Base-by-base conservation (phyloP, 306 rosid species). In the Malus sieversii region DNA sequence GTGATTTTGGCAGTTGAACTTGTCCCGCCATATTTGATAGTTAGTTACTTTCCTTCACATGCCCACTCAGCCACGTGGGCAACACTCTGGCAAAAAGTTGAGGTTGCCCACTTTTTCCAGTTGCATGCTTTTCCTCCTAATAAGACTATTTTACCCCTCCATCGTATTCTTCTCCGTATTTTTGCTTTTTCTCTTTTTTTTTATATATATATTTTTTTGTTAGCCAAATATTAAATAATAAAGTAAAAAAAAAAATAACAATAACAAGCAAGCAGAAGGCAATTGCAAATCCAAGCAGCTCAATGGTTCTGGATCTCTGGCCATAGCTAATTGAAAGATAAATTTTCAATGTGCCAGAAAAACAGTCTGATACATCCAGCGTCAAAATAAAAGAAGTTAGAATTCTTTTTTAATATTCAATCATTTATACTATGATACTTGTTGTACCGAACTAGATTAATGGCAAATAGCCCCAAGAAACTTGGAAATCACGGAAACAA, bases 401-500 rank as follows among this genome's bases (percentile, higher is more conserved):
- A 33, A 1, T 6, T 33, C 6, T 33, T 35, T 35, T 6, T 35
- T 6, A 35, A 35, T 35, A 6, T 35, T 35, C 2, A 35, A 6
- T 1, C 0, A 35, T 6, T 35, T 35, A 0, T 33, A 33, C 0
- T 33, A 1, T 33, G 1, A 33, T 1, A 5, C 1, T 5, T 5
- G 1, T 6, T 35, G 2, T 6, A 35, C 8, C 8, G 2, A 35
- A 0, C 0, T 0, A 9, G 8, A 0, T 35, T 35, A 1, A 35
- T 2, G 0, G 2, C 8, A 2, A 48, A 60, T 65, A 70, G 72
- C 70, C 70, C 85, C 82, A 29, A 71, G 66, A 61, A 44, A 72
- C 77, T 80, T 82, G 86, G 86, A 66, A 68, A 44, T 71, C 81
- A 82, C 70, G 83, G 65, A 32, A 75, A 70, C 38, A 38, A 0